Evolutionary conservation across 179 eudicot species (phyloP), one percentile per base, ranked within the genome.

Genomic region (Monotropa hypopitys): DNA sequence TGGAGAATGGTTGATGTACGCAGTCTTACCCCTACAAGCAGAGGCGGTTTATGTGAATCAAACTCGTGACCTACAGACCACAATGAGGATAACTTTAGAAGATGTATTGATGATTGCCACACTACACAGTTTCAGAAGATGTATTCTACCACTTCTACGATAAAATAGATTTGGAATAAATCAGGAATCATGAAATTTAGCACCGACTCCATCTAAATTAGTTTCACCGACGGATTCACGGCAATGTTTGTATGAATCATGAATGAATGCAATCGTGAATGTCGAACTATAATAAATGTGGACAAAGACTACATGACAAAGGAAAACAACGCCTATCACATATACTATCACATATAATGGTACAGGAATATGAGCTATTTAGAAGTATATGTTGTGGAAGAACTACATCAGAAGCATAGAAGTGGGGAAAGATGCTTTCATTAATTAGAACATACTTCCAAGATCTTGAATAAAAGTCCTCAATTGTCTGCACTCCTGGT

Each of bases 381-480:
- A 16, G 28, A 46, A 59, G 9, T 49, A 33, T 76, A 33, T 49
- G 26, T 5, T 40, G 26, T 7, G 45, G 53, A 51, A 50, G 16
- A 67, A 38, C 26, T 23, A 40, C 28, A 38, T 38, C 4, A 6
- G 15, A 68, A 35, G 68, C 49, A 76, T 65, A 46, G 28, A 46
- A 76, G 13, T 15, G n/a, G 21, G 8, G 8, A 33, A 35, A 50
- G 13, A 63, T 38, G 35, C 47, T 23, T 49, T 47, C 23, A 50
- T 18, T 13, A 9, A 68, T 15, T 49, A 53, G 69, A 73, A 57
- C 88, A 74, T 88, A 90, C 94, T 83, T 75, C 87, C 85, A 70
- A 88, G 88, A 82, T 86, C 91, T 80, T 82, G 85, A 79, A 90
- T 72, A 81, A 87, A 88, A 66, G 89, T 81, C 82, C 88, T 87